These are phyloP conservation scores for Colletotrichum sp. DNA, from an alignment of 2,329 filamentous ascomycete species.

Conservation along the genomic window DNA sequence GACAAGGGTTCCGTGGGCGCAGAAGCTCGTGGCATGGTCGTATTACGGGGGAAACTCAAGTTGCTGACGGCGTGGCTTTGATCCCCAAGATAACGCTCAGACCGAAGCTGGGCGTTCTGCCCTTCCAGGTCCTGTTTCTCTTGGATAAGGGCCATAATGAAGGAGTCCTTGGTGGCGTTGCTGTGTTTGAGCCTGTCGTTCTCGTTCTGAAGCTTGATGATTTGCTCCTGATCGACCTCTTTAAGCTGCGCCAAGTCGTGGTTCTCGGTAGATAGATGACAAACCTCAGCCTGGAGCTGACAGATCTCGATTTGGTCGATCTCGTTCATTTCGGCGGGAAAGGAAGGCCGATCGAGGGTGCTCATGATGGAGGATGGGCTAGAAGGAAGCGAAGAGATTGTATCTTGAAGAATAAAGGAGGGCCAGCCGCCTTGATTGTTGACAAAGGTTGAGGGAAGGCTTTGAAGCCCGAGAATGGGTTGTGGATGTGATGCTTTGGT, in stretches of 20 bases:
- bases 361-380: fast-evolving
- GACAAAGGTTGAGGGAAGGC: background rate
- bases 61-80: background rate
- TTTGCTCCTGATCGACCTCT: background rate
- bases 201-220: background rate
- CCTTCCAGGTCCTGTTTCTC: background rate
- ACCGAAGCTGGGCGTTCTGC: background rate
- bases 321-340: fast-evolving
- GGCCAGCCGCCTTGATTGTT: background rate
- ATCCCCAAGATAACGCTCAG: background rate
- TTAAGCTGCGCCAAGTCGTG: background rate
- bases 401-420: fast-evolving
- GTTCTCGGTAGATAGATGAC: background rate
- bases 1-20: background rate
- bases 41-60: fast-evolving
- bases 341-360: fast-evolving
- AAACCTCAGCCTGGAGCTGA: background rate
- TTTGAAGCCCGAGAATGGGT: fast-evolving
- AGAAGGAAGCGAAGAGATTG: background rate
- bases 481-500: background rate
- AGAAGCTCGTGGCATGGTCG: background rate
- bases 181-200: background rate
- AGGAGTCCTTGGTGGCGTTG: background rate
- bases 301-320: background rate
- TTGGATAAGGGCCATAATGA: fast-evolving